Evolutionary conservation across 257 asterid species (phyloP).

Genomic region (Eucommia ulmoides): DNA sequence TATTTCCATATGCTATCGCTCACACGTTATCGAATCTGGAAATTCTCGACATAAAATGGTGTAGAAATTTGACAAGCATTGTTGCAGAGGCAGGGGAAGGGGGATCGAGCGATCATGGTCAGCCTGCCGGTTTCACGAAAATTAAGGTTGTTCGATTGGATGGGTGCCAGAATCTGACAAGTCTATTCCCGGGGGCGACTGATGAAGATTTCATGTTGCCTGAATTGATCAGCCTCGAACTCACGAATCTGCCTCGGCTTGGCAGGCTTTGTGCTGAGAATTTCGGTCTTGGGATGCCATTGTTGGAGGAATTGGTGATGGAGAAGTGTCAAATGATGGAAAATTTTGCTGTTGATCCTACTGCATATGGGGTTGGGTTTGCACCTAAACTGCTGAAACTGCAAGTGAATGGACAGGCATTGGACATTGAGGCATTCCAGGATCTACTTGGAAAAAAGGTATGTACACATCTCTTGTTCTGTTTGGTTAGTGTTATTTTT

Average conservation of each 20-base stretch:
- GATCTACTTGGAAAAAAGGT: background rate
- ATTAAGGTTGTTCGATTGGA: background rate
- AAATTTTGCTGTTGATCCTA: background rate
- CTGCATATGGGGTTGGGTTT: constrained; percentile 1
- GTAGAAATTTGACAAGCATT: background rate
- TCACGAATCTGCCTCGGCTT: background rate
- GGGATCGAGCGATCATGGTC: background rate
- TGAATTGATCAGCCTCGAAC: constrained; percentile 2
- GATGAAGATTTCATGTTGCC: constrained; percentile 6
- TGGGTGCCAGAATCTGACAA: background rate
- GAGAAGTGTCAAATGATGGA: constrained; percentile 3
- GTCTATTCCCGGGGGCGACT: constrained; percentile 1
- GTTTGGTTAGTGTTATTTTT: too few relatives aligned
- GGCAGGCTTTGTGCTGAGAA: constrained; percentile 4
- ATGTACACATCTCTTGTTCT: background rate
- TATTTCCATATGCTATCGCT: constrained; percentile 4
- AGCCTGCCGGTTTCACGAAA: background rate
- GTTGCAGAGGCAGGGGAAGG: background rate
- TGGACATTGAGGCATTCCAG: background rate
- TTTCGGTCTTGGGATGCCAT: constrained; percentile 7
- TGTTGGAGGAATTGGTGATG: constrained; percentile 8
- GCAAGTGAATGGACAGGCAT: constrained; percentile 1
- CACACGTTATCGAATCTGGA: background rate
- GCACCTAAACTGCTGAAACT: constrained; percentile 3
- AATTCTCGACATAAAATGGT: constrained; percentile 4